Evolutionary conservation across 352 stramenopile species (phyloP).

Genomic region (Halophytophthora polymorphica): DNA sequence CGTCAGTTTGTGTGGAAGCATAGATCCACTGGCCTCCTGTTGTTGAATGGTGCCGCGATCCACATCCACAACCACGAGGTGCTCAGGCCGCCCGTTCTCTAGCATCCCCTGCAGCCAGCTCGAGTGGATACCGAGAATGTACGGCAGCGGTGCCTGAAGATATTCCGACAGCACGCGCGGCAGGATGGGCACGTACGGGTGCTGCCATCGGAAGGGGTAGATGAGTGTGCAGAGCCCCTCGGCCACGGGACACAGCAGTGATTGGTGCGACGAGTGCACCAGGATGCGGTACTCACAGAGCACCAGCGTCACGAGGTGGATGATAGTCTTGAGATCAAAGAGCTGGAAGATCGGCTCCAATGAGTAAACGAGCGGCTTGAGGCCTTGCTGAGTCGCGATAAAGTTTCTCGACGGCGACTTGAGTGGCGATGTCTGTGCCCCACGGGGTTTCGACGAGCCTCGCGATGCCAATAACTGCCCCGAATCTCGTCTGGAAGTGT

Average conservation of each 20-base stretch:
- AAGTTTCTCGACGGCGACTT: slow-evolving; percentile 42
- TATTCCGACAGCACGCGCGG: slow-evolving; percentile 82
- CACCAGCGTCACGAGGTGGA: slow-evolving; percentile 63
- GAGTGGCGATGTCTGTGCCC: slow-evolving; percentile 32
- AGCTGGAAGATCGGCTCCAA: slow-evolving; percentile 64
- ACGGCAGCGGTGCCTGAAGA: slow-evolving; percentile 76
- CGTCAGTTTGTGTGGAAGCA: slow-evolving; percentile 55
- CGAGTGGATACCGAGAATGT: slow-evolving; percentile 78
- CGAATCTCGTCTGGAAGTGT: slow-evolving; percentile 22
- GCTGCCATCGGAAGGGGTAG: slow-evolving; percentile 85
- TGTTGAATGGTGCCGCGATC: slow-evolving; percentile 65
- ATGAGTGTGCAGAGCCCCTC: slow-evolving; percentile 77
- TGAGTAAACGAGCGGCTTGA: slow-evolving; percentile 72
- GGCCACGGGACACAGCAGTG: slow-evolving; percentile 65
- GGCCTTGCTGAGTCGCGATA: slow-evolving; percentile 43
- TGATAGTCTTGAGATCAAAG: slow-evolving; percentile 72
- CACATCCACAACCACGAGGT: slow-evolving; percentile 81
- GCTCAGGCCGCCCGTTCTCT: slow-evolving; percentile 66
- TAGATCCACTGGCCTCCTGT: slow-evolving; percentile 46
- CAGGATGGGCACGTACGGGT: slow-evolving; percentile 82
- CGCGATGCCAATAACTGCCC: slow-evolving; percentile 2
- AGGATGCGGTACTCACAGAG: slow-evolving; percentile 81
- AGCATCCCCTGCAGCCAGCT: slow-evolving; percentile 64
- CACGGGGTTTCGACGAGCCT: slow-evolving; percentile 11
- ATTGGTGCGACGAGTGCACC: slow-evolving; percentile 74